Evolutionary conservation across 331 rosid species (phyloP).

Genomic region (Spiraea crenata): DNA sequence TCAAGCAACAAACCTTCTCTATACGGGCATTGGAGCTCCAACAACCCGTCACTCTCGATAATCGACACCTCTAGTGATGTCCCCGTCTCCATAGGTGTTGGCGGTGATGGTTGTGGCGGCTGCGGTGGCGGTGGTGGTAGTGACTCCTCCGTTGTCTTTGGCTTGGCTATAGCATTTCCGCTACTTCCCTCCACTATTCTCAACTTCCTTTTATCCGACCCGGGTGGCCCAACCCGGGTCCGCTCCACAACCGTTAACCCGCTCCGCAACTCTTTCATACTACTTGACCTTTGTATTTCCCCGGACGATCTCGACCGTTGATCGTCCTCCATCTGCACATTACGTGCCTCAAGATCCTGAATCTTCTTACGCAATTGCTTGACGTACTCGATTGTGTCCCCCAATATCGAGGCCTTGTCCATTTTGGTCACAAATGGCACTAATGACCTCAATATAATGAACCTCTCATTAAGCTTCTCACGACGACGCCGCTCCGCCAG

Average conservation of each 20-base stretch:
- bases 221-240: neutral
- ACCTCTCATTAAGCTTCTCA: slow-evolving; percentile 80
- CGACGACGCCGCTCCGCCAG: slow-evolving; percentile 79
- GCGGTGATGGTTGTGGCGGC: neutral
- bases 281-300: slow-evolving; percentile 30
- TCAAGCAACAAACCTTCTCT: slow-evolving; percentile 84
- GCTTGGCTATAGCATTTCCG: slow-evolving; percentile 34
- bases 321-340: slow-evolving; percentile 44
- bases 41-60: slow-evolving; percentile 76
- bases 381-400: slow-evolving; percentile 86
- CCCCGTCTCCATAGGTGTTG: slow-evolving; percentile 18
- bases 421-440: slow-evolving; percentile 91
- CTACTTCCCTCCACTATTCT: slow-evolving; percentile 66
- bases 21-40: slow-evolving; percentile 75
- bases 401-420: slow-evolving; percentile 92
- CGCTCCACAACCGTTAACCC: slow-evolving; percentile 19
- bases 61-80: slow-evolving; percentile 79
- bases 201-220: slow-evolving; percentile 62
- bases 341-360: slow-evolving; percentile 71
- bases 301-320: slow-evolving; percentile 26
- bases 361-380: slow-evolving; percentile 70
- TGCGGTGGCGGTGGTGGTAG: neutral
- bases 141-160: slow-evolving; percentile 35
- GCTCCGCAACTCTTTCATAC: slow-evolving; percentile 35
- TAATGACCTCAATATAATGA: slow-evolving; percentile 68